These are phyloP conservation scores for Clarireedia homoeocarpa DNA, from an alignment of 2,329 filamentous ascomycete species.

Conservation along the genomic window DNA sequence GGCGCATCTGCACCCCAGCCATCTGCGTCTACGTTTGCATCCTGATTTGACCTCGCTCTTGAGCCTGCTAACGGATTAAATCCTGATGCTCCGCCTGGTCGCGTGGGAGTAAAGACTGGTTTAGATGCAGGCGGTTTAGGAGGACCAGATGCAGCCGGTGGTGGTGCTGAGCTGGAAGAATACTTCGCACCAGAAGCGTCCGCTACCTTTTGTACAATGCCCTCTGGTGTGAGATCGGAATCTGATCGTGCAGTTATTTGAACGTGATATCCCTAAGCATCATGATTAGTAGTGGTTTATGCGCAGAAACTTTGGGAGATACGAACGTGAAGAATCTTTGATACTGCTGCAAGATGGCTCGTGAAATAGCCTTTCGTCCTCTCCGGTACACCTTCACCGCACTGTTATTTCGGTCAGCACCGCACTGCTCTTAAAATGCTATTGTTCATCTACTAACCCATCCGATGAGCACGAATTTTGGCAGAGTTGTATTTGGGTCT, in stretches of 20 bases:
- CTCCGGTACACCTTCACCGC: slow-evolving; percentile 95
- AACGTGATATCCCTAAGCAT: slow-evolving; percentile 74
- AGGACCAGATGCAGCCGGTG: slow-evolving; percentile 32
- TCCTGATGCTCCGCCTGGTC: slow-evolving; percentile 33
- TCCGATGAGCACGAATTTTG: slow-evolving; percentile 87
- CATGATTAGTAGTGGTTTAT: slow-evolving; percentile 9
- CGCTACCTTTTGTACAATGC: slow-evolving; percentile 85
- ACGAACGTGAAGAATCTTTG: slow-evolving; percentile 76
- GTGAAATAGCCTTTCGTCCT: slow-evolving; percentile 98
- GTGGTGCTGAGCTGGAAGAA: slow-evolving; percentile 57
- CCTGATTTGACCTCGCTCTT: slow-evolving; percentile 47
- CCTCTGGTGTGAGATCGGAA: slow-evolving; percentile 76
- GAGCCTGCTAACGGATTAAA: slow-evolving; percentile 64
- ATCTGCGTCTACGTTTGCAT: slow-evolving; percentile 63
- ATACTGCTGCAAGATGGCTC: slow-evolving; percentile 81
- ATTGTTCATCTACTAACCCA: slow-evolving; percentile 47
- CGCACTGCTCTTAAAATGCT: neutral
- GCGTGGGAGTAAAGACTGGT: slow-evolving; percentile 81
- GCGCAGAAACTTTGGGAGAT: neutral
- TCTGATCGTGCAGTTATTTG: slow-evolving; percentile 94
- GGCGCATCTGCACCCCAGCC: slow-evolving; percentile 95
- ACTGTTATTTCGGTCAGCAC: slow-evolving; percentile 42
- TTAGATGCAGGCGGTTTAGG: slow-evolving; percentile 71
- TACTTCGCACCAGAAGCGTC: slow-evolving; percentile 96
- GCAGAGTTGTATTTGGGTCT: slow-evolving; percentile 81